Evolutionary conservation across 2,329 filamentous ascomycete genomes (phyloP).

Genomic region (Monilinia vaccinii-corymbosi): DNA sequence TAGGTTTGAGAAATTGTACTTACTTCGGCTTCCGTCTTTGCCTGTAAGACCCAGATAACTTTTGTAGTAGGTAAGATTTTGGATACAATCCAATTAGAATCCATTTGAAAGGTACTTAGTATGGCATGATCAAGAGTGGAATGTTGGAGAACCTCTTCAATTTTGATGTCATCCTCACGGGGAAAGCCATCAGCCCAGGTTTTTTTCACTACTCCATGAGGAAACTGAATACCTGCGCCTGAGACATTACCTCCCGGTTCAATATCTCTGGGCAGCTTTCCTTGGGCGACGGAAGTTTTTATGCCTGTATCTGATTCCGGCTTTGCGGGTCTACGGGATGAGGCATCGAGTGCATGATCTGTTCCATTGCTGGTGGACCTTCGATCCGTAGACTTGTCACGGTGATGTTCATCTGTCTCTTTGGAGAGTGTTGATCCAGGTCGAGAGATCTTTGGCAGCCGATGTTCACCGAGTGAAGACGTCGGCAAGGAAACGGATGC

Average conservation of each 20-base stretch:
- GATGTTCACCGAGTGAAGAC: slow-evolving; percentile 7
- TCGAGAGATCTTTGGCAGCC: slow-evolving; percentile 4
- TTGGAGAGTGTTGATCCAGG: neutral
- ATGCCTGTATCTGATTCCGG: neutral
- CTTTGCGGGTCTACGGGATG: neutral
- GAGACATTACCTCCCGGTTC: slow-evolving; percentile 6
- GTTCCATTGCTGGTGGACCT: neutral
- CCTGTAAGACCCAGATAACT: slow-evolving; percentile 51
- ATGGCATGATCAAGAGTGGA: slow-evolving; percentile 65
- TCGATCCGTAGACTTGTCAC: neutral
- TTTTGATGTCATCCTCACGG: slow-evolving; percentile 67
- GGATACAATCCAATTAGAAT: slow-evolving; percentile 43
- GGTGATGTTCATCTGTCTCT: neutral
- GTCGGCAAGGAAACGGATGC: slow-evolving; percentile 27
- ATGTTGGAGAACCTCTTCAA: slow-evolving; percentile 78
- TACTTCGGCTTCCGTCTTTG: slow-evolving; percentile 44
- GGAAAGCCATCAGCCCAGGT: slow-evolving; percentile 64
- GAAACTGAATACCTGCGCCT: slow-evolving; percentile 25
- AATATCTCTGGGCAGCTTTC: neutral
- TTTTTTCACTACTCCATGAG: slow-evolving; percentile 62
- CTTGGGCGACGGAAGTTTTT: neutral
- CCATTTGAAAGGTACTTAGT: slow-evolving; percentile 80
- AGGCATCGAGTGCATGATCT: neutral
- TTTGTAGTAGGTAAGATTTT: slow-evolving; percentile 60
- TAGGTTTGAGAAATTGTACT: slow-evolving; percentile 13